phyloP scores from a whole-genome alignment of 2,329 filamentous ascomycete genomes.

The Fusarium hainanense region DNA sequence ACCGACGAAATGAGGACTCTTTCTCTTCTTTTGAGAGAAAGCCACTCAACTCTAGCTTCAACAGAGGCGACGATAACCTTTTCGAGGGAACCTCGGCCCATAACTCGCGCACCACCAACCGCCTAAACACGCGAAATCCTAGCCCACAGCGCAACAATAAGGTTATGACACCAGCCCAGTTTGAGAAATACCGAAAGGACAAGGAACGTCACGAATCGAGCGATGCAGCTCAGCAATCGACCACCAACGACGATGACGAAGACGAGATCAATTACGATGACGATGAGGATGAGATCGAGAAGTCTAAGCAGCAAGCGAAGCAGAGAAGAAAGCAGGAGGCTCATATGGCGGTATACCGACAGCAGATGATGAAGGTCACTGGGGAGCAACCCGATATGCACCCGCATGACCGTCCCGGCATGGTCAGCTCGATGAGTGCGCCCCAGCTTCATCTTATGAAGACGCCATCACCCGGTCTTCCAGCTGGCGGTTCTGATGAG shows the following conservation, averaged over 20 bases:
- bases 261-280: constrained; percentile 74
- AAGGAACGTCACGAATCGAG: constrained; percentile 68
- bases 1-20: constrained; percentile 56
- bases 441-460: constrained; percentile 64
- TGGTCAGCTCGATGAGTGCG: constrained; percentile 70
- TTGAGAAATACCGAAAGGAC: constrained; percentile 82
- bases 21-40: constrained; percentile 49
- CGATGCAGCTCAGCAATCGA: constrained; percentile 56
- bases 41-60: constrained; percentile 47
- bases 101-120: constrained; percentile 52
- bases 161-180: constrained; percentile 90
- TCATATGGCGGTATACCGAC: constrained; percentile 87
- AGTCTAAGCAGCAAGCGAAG: constrained; percentile 76
- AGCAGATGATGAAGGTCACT: constrained; percentile 97
- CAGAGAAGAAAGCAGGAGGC: constrained; percentile 90
- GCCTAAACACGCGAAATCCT: constrained; percentile 49
- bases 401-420: constrained; percentile 62
- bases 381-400: constrained; percentile 66
- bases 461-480: constrained; percentile 52
- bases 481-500: constrained; percentile 72
- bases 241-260: constrained; percentile 68
- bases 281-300: constrained; percentile 83
- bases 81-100: constrained; percentile 62
- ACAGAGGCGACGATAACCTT: constrained; percentile 65
- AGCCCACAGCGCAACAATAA: constrained; percentile 71